Evolutionary conservation across 139 green algal species (phyloP), one percentile per base, ranked within the genome.

Genomic region (Spirogloea muscicola): DNA sequence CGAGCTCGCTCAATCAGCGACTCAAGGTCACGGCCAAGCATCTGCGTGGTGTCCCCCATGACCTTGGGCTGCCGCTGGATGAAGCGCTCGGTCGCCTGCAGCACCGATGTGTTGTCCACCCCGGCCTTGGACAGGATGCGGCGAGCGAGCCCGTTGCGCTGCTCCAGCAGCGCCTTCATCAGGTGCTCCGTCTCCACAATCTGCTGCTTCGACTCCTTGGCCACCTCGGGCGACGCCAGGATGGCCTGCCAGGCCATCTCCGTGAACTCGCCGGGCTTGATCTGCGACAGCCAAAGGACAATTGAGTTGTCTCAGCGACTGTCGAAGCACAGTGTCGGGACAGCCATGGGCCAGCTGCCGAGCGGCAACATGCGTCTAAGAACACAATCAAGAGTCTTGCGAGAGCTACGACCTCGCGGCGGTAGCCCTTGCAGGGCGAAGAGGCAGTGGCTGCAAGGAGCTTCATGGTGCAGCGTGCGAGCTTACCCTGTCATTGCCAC

Each of bases 171-270:
- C 1, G 91, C 90, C 81, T 97, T 96, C 29, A 96, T 77, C 73
- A 98, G 84, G 85, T 98, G 94, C 86, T 98, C 94, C 25, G 92
- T 95, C 86, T 98, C 94, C 34, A 98, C 94, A 25, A 97, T 88
- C 85, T 97, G 93, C 64, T 97, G 89, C 5, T 42, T 68, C 68
- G 82, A 87, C 34, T 86, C 76, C 49, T 91, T 90, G 27, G 90
- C 90, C 0, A 93, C 68, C 70, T 98, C 91, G 1, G 93, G 93
- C 3, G 91, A 90, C 5, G 81, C 84, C 1, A 96, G 83, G 27
- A 97, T 86, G 3, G 93, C 93, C 76, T 91, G 85, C 91, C 91
- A 96, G 0, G 88, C 90, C 65, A 92, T 94, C 39, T 96, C 93
- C 2, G 94, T 99, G 81, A 97, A 99, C 82, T 98, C 91, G 10